Evolutionary conservation across 2,329 filamentous ascomycete genomes (phyloP).

Genomic region (Alternaria longipes): DNA sequence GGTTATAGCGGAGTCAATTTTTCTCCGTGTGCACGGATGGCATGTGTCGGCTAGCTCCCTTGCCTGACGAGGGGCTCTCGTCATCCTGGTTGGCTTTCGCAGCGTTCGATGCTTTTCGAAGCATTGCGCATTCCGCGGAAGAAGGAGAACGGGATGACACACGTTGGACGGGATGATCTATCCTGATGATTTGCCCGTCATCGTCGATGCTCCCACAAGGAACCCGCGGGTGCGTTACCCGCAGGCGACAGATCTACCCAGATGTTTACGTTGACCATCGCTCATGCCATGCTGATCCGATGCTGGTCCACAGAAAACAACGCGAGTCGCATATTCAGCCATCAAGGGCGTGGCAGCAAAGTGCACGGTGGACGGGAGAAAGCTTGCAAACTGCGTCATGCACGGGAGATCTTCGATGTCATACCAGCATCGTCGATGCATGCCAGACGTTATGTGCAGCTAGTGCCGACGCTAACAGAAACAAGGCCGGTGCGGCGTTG

Average conservation of each 20-base stretch:
- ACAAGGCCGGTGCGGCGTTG: not conserved
- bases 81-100: not conserved
- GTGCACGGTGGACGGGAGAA: not conserved
- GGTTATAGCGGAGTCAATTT: not conserved
- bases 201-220: not conserved
- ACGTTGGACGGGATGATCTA: not conserved
- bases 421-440: constrained; percentile 18
- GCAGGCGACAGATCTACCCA: not conserved
- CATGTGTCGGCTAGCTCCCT: not conserved
- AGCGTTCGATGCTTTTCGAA: not conserved
- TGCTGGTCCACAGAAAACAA: constrained; percentile 2
- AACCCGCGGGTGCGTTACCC: not conserved
- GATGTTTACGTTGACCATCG: not conserved
- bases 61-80: not conserved
- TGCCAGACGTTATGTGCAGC: not conserved
- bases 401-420: constrained; percentile 24
- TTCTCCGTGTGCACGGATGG: constrained; percentile 1
- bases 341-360: not conserved
- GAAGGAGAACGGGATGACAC: not conserved
- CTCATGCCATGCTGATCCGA: constrained; percentile 1
- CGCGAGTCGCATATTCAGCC: not conserved
- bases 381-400: not conserved
- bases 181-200: not conserved
- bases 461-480: not conserved
- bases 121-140: not conserved